Base-by-base conservation (phyloP, 305 asterid species). In the Coffea humblotiana region DNA sequence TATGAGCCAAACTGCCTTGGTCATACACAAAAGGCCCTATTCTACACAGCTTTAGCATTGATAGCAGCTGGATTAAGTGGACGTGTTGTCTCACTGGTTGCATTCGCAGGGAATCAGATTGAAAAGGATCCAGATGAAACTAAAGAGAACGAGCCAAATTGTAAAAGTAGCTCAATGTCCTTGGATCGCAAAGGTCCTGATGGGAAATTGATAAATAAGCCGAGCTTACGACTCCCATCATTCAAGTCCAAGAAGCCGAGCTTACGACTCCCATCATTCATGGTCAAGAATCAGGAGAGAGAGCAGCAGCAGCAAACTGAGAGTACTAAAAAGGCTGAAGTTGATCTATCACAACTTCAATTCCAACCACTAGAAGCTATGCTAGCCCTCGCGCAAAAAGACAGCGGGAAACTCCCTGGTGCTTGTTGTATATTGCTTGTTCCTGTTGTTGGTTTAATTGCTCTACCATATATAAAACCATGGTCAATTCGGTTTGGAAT, bases 1-100 rank as follows among this genome's bases (percentile, higher is more conserved):
- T 88, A 91, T 75, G 76, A 81, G 61, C 85, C 91, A 2, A 67
- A 88, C 47, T 90, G 97, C 71, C 80, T 92, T 4, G 90, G 91
- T 35, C 86, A 51, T 9, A 79, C 87, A 0, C 94, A 92, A 49
- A 88, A 86, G 61, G 84, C 73, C 10, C 83, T 90, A 6, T 93
- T 93, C 82, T 93, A 87, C 78, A 76, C 85, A 9, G 91, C 94
- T 40, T 86, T 93, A 91, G 84, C 86, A n/a, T 61, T 92, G 29
- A n/a, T 90, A 71, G 89, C 89, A 2, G 80, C 90, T 2, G 97
- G 98, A 67, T 79, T 79, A 10, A 83, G 92, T 1, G 93, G 94
- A 29, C 82, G 89, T 84, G 64, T 75, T 21, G 89, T 86, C 71
- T 87, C 97, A 0, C 72, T 89, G 3, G 68, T 72, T 2, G 84